phyloP scores from a whole-genome alignment of 164 flowering plant species.

The Liquidambar formosana region DNA sequence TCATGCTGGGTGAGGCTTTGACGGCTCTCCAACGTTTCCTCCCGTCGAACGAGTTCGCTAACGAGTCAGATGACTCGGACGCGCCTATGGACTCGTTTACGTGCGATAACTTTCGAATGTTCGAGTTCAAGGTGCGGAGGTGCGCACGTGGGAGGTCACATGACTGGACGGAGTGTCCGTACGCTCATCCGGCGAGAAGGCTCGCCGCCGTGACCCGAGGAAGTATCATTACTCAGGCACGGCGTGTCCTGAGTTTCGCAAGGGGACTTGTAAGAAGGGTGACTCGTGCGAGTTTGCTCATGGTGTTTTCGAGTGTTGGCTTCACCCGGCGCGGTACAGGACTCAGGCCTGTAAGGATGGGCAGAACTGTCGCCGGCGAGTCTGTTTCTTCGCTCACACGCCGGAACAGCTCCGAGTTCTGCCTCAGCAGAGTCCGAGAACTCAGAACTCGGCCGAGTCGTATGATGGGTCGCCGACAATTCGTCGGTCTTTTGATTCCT shows the following conservation, averaged over 20 bases:
- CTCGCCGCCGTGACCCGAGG: constrained; percentile 64
- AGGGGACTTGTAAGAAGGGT: constrained; percentile 53
- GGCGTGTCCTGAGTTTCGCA: constrained; percentile 67
- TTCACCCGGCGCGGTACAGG: constrained; percentile 68
- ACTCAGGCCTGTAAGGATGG: constrained; percentile 81
- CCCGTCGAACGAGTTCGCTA: constrained; percentile 39
- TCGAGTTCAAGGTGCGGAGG: constrained; percentile 57
- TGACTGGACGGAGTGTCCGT: constrained; percentile 84
- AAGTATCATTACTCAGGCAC: constrained; percentile 56
- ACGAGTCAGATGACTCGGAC: constrained; percentile 28
- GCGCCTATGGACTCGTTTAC: constrained; percentile 37
- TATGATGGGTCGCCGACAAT: constrained; percentile 27
- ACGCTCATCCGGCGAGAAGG: constrained; percentile 76
- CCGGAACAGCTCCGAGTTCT: constrained; percentile 58
- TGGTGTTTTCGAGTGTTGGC: constrained; percentile 78
- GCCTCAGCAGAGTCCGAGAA: constrained; percentile 32
- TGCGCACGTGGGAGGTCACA: constrained; percentile 68
- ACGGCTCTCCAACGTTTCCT: constrained; percentile 52
- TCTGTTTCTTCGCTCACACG: constrained; percentile 75
- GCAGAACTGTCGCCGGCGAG: constrained; percentile 44
- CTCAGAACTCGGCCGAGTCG: constrained; percentile 14
- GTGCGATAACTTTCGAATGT: constrained; percentile 68
- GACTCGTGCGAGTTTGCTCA: constrained; percentile 68
- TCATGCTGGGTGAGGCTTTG: constrained; percentile 23
- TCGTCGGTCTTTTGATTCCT: constrained; percentile 25